Conservation (phyloP, 805 yeast genomes). For the Kurtzmaniella fragi region DNA sequence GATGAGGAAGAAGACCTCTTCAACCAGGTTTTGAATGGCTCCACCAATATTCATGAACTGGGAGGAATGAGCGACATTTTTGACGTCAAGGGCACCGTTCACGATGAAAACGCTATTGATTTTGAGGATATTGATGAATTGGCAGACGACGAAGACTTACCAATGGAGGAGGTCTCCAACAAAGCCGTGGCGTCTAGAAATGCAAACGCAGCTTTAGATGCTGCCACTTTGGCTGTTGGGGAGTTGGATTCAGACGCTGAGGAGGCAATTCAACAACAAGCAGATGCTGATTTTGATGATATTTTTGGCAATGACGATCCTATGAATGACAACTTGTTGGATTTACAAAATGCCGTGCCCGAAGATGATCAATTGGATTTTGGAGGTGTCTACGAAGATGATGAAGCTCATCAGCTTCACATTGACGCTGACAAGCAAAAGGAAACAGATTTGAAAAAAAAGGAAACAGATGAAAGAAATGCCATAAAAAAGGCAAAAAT, state of each 20-base stretch:
- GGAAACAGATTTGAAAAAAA: slow-evolving; percentile 11
- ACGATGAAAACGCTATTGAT: slow-evolving; percentile 90
- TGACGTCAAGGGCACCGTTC: slow-evolving; percentile 43
- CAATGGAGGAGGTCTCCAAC: slow-evolving; percentile 14
- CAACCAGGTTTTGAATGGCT: slow-evolving; percentile 12
- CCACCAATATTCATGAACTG: slow-evolving; percentile 26
- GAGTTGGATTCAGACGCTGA: slow-evolving; percentile 14
- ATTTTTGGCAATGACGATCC: slow-evolving; percentile 31
- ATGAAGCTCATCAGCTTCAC: slow-evolving; percentile 6
- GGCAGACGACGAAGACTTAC: slow-evolving; percentile 75
- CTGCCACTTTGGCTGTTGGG: slow-evolving; percentile 4
- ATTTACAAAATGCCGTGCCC: slow-evolving; percentile 10
- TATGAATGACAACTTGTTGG: slow-evolving; percentile 15
- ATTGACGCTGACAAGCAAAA: neutral
- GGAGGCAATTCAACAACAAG: slow-evolving; percentile 22
- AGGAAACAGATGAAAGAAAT: slow-evolving; percentile 19
- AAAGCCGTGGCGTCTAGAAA: slow-evolving; percentile 14
- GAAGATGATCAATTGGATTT: slow-evolving; percentile 22
- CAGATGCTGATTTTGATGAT: slow-evolving; percentile 37
- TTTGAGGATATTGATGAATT: slow-evolving; percentile 92
- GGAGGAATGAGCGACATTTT: slow-evolving; percentile 37
- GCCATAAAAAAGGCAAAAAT: slow-evolving; percentile 24
- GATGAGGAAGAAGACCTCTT: slow-evolving; percentile 10
- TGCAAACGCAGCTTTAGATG: slow-evolving; percentile 16
- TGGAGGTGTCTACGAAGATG: slow-evolving; percentile 9